These are phyloP conservation scores for Flaveria sonorensis DNA, from an alignment of 129 eudicot genomes.

Conservation along the genomic window DNA sequence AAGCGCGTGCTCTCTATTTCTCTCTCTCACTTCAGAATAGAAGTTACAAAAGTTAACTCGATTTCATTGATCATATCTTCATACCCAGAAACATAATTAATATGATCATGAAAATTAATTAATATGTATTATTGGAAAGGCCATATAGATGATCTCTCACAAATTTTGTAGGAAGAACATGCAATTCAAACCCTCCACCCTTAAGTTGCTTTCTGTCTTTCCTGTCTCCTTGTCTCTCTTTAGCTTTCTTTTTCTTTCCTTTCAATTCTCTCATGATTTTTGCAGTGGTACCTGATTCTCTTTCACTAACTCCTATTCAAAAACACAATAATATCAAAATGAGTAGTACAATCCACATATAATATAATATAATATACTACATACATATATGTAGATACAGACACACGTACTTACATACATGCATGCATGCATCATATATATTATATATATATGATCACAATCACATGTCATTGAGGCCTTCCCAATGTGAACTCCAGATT, in stretches of 20 bases:
- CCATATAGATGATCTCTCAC: constrained; percentile 45
- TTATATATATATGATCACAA: neutral
- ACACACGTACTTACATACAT: neutral
- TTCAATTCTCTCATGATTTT: constrained; percentile 35
- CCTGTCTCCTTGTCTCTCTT: constrained; percentile 79
- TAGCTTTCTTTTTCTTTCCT: constrained; percentile 49
- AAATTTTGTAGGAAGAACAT: constrained; percentile 30
- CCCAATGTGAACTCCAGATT: constrained; percentile 96
- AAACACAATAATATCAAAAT: constrained; percentile 64
- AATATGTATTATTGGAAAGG: constrained; percentile 24
- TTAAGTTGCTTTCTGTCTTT: constrained; percentile 81
- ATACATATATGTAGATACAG: neutral
- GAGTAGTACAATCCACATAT: constrained; percentile 44
- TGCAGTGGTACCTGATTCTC: constrained; percentile 82
- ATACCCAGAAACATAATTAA: constrained; percentile 19
- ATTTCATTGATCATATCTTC: constrained; percentile 29
- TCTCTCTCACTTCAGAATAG: neutral
- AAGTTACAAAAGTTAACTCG: constrained; percentile 27
- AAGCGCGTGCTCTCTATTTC: no score
- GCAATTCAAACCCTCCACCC: constrained; percentile 42
- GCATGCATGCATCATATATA: neutral
- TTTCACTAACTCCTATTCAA: constrained; percentile 55
- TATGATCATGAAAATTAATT: constrained; percentile 13
- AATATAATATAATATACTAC: neutral
- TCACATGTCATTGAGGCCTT: constrained; percentile 54